phyloP scores from a whole-genome alignment of 2,329 filamentous ascomycete species.

The Graphilbum sp. region DNA sequence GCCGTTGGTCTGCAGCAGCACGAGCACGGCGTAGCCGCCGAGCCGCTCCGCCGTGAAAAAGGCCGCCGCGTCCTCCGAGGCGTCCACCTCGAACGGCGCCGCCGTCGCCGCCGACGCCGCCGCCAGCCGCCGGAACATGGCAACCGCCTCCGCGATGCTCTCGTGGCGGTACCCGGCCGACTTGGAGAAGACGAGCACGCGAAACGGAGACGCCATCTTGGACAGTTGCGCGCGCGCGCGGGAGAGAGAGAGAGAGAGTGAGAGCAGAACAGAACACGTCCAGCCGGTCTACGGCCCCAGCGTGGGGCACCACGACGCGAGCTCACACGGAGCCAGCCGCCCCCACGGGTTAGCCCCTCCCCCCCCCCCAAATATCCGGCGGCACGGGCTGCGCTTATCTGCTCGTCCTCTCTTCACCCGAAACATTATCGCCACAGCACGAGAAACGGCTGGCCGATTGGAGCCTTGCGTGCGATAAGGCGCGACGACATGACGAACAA shows the following conservation, averaged over 20 bases:
- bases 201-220: constrained; percentile 10
- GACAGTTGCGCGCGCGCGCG: background rate
- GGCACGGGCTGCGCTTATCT: too few species aligned
- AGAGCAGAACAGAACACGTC: too few species aligned
- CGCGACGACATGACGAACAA: too few species aligned
- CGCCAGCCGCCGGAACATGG: constrained; percentile 16
- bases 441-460: too few species aligned
- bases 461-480: too few species aligned
- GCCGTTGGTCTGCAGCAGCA: constrained; percentile 23
- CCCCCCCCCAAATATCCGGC: too few species aligned
- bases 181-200: constrained; percentile 22
- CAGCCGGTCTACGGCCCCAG: too few species aligned
- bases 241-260: background rate
- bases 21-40: constrained; percentile 17
- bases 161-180: constrained; percentile 21
- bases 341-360: too few species aligned
- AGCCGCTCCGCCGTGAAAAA: constrained; percentile 16
- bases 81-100: constrained; percentile 15
- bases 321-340: too few species aligned
- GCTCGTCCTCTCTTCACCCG: too few species aligned
- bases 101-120: constrained; percentile 8
- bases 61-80: constrained; percentile 19
- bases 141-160: constrained; percentile 21
- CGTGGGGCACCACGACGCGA: too few species aligned
- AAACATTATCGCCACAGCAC: too few species aligned